Percentiles rank a stretch among this genome's conserved stretches.
Evolutionary conservation across 2,329 filamentous ascomycete species (phyloP).

Genomic region (Cercospora beticola): DNA sequence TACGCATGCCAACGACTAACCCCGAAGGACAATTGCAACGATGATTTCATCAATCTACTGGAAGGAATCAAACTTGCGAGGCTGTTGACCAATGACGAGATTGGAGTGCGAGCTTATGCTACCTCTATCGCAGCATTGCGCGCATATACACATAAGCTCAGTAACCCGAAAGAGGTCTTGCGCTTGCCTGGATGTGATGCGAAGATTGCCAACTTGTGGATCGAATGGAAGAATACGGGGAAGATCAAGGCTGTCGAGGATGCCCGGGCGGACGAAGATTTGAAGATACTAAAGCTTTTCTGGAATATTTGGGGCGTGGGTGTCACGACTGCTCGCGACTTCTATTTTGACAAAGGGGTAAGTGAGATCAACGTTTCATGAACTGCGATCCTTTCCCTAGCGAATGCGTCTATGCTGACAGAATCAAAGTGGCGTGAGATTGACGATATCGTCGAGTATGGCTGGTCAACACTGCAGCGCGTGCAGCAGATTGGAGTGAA

Average conservation of each 20-base stretch:
- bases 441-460: conserved; percentile 80
- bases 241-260: conserved; percentile 62
- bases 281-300: conserved; percentile 68
- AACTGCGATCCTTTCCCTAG: background rate
- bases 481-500: conserved; percentile 94
- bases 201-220: conserved; percentile 75
- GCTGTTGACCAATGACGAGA: conserved; percentile 69
- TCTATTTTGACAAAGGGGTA: conserved; percentile 66
- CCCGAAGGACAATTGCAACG: conserved; percentile 68
- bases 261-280: conserved; percentile 62
- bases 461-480: conserved; percentile 71
- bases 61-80: conserved; percentile 72
- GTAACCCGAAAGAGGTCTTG: conserved; percentile 44
- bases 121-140: conserved; percentile 79
- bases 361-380: background rate
- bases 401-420: background rate
- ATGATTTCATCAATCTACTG: conserved; percentile 70
- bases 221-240: conserved; percentile 66
- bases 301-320: conserved; percentile 92
- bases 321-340: conserved; percentile 74
- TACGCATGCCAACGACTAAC: conserved; percentile 84
- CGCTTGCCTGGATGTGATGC: conserved; percentile 74
- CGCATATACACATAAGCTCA: conserved; percentile 69
- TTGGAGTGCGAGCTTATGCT: conserved; percentile 83
- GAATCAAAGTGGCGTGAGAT: conserved; percentile 66